phyloP scores from a whole-genome alignment of 257 asterid species.

The Forsythia suspensa region DNA sequence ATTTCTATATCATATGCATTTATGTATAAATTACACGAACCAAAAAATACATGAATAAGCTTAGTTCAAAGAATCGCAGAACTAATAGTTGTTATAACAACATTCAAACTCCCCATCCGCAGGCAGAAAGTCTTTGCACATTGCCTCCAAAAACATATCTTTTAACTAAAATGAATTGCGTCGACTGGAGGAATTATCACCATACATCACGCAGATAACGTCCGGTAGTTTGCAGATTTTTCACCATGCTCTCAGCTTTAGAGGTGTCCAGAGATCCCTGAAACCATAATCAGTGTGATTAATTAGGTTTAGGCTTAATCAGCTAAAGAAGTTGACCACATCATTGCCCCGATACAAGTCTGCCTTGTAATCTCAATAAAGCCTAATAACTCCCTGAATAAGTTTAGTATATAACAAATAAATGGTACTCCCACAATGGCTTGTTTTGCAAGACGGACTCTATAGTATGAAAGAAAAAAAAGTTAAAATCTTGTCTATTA shows the following conservation, averaged over 20 bases:
- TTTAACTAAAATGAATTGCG: neutral
- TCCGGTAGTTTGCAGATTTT: conserved; percentile 58
- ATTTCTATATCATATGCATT: conserved; percentile 27
- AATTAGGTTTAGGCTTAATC: neutral
- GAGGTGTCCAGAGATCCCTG: conserved; percentile 68
- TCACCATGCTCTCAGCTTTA: conserved; percentile 61
- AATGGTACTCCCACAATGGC: neutral
- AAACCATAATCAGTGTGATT: neutral
- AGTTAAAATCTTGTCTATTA: neutral
- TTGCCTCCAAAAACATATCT: conserved; percentile 4
- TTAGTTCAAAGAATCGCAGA: conserved; percentile 36
- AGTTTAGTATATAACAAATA: neutral
- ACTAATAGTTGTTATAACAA: conserved; percentile 24
- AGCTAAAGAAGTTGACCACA: neutral
- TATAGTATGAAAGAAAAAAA: neutral
- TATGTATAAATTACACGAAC: conserved; percentile 15
- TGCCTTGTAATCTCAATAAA: too few relatives aligned
- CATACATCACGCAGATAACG: conserved; percentile 62
- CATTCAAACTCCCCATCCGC: conserved; percentile 9
- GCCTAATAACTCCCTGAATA: too few relatives aligned
- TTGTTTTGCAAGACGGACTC: neutral
- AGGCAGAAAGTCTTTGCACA: neutral
- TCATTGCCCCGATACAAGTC: neutral
- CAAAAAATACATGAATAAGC: conserved; percentile 32
- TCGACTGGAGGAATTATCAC: conserved; percentile 23